Conservation (phyloP, 257 asterid genomes). For the Nemophila menziesii region DNA sequence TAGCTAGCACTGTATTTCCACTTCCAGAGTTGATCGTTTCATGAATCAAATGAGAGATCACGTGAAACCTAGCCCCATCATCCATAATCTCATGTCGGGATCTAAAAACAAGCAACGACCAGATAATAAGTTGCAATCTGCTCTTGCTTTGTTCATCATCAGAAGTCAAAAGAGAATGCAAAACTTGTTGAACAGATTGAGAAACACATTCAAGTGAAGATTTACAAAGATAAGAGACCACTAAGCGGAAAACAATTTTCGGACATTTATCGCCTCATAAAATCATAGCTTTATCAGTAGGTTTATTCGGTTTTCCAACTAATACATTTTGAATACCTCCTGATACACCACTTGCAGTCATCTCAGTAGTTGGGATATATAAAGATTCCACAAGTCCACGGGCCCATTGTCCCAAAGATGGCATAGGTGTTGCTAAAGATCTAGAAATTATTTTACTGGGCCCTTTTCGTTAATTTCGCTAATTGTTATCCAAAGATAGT, state of each 20-base stretch:
- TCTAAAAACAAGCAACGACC: constrained; percentile 75
- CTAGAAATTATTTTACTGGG: constrained; percentile 51
- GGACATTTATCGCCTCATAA: constrained; percentile 91
- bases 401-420: constrained; percentile 92
- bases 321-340: constrained; percentile 93
- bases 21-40: constrained; percentile 81
- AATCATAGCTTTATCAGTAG: constrained; percentile 90
- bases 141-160: constrained; percentile 99
- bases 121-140: constrained; percentile 85
- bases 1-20: constrained; percentile 62
- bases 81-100: constrained; percentile 69
- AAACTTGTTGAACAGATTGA: constrained; percentile 61
- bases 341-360: constrained; percentile 92
- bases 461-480: constrained; percentile 74
- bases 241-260: constrained; percentile 72
- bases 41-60: constrained; percentile 66
- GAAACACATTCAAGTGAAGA: constrained; percentile 92
- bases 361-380: constrained; percentile 94
- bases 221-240: constrained; percentile 82
- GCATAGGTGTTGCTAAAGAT: constrained; percentile 51
- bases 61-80: constrained; percentile 90
- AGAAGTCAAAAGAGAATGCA: constrained; percentile 73
- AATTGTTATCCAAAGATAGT: constrained; percentile 58
- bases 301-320: constrained; percentile 72
- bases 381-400: constrained; percentile 96